Conservation (phyloP, 176 grass and related monocot species). For the Lolium perenne region DNA sequence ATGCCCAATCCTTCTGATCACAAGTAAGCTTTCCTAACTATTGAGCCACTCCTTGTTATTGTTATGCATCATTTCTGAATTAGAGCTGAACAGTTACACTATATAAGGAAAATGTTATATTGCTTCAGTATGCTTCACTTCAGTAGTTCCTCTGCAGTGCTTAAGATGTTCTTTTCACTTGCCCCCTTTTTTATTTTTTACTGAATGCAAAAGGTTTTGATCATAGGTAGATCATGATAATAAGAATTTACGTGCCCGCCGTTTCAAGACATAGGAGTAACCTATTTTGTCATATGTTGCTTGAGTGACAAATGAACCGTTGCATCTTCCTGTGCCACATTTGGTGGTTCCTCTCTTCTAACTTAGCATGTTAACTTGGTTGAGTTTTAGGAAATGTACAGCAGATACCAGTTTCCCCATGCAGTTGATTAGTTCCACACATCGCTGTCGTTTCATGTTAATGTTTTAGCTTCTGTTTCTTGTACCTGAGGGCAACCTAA, state of each 20-base stretch:
- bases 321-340: neutral
- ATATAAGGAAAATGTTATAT: neutral
- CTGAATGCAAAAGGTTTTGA: neutral
- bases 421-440: neutral
- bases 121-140: neutral
- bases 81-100: conserved; percentile 1
- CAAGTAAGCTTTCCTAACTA: conserved; percentile 72
- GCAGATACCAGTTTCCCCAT: neutral
- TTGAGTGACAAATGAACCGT: neutral
- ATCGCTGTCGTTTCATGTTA: neutral
- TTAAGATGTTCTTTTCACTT: neutral
- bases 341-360: neutral
- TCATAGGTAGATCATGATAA: neutral
- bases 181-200: neutral
- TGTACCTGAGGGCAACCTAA: conserved; percentile 11
- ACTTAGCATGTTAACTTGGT: neutral
- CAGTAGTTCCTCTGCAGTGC: neutral
- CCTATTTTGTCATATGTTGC: neutral
- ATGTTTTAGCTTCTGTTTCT: neutral
- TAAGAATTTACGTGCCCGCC: neutral
- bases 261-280: neutral
- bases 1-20: conserved; percentile 95
- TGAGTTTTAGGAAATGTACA: neutral
- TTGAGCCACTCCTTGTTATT: conserved; percentile 4
- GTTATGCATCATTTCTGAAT: neutral